Evolutionary conservation across 805 yeast genomes (phyloP).

Genomic region (Metschnikowia rubicola): DNA sequence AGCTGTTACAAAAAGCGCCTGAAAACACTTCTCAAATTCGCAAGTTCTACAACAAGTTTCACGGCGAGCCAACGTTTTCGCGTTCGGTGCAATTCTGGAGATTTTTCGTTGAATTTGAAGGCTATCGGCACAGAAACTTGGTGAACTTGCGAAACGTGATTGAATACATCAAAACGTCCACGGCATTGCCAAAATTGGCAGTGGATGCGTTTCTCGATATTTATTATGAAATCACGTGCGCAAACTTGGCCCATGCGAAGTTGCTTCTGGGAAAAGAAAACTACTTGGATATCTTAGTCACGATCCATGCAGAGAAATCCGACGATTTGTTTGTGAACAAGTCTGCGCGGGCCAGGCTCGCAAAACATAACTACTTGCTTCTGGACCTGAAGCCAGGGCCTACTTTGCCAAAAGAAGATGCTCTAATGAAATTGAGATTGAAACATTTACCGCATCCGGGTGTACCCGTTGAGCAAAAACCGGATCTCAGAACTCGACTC

Average conservation of each 20-base stretch:
- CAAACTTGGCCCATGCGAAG: slow-evolving; percentile 21
- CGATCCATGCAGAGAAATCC: slow-evolving; percentile 22
- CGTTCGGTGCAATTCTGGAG: slow-evolving; percentile 54
- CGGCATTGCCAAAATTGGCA: slow-evolving; percentile 46
- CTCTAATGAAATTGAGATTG: slow-evolving; percentile 16
- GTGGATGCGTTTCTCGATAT: slow-evolving; percentile 43
- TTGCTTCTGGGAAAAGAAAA: slow-evolving; percentile 15
- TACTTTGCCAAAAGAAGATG: slow-evolving; percentile 18
- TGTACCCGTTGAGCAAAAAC: slow-evolving; percentile 28
- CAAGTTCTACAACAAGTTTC: slow-evolving; percentile 28
- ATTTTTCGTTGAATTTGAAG: slow-evolving; percentile 53
- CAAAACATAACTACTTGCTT: slow-evolving; percentile 19
- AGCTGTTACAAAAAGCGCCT: slow-evolving; percentile 30
- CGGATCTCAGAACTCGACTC: slow-evolving; percentile 32
- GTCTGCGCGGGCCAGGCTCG: slow-evolving; percentile 23
- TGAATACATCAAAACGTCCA: slow-evolving; percentile 40
- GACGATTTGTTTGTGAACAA: slow-evolving; percentile 26
- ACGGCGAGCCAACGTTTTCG: slow-evolving; percentile 29
- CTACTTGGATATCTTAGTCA: slow-evolving; percentile 14
- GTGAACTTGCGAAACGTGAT: slow-evolving; percentile 45
- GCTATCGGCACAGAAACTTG: slow-evolving; percentile 37
- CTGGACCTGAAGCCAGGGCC: slow-evolving; percentile 1
- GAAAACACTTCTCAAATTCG: slow-evolving; percentile 19
- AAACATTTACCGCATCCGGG: slow-evolving; percentile 36
- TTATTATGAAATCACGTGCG: slow-evolving; percentile 20